These are phyloP conservation scores for Tilletia caries DNA, from an alignment of 1,284 basidiomycete genomes.

Conservation along the genomic window DNA sequence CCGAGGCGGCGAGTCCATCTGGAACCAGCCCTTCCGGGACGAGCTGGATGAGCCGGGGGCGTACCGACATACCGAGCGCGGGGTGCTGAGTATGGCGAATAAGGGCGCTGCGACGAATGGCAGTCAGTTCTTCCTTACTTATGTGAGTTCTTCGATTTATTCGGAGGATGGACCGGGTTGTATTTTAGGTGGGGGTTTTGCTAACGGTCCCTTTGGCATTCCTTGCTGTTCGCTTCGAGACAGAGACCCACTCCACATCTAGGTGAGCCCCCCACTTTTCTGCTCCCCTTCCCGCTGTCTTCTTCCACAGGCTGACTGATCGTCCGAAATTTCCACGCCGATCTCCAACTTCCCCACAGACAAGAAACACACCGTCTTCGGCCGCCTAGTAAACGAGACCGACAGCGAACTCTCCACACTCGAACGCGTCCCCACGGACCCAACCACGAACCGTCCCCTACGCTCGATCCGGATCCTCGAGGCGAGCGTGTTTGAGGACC, in stretches of 20 bases:
- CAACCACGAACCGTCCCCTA: constrained; percentile 78
- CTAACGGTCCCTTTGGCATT: too few relatives aligned
- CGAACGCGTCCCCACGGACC: constrained; percentile 75
- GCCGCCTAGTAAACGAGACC: constrained; percentile 76
- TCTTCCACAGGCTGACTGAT: too few relatives aligned
- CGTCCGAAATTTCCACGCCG: too few relatives aligned
- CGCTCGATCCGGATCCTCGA: constrained; percentile 67
- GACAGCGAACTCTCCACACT: constrained; percentile 68
- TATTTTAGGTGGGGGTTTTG: too few relatives aligned
- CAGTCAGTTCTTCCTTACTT: constrained; percentile 47
- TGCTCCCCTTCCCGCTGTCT: too few relatives aligned
- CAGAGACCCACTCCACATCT: constrained; percentile 65
- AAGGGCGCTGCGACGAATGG: constrained; percentile 45
- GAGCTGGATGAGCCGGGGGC: constrained; percentile 65
- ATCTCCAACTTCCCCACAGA: constrained; percentile 19
- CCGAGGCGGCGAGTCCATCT: constrained; percentile 84
- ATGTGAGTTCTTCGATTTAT: constrained; percentile 14
- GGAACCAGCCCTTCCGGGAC: constrained; percentile 92
- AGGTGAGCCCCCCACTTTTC: not conserved
- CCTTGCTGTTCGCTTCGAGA: too few relatives aligned
- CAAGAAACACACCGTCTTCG: constrained; percentile 91
- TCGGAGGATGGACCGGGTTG: too few relatives aligned
- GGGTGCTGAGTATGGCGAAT: constrained; percentile 51
- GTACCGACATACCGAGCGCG: constrained; percentile 37
- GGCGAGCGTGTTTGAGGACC: constrained; percentile 40